Base-by-base conservation (phyloP, 257 asterid genomes). In the Ballota nigra region DNA sequence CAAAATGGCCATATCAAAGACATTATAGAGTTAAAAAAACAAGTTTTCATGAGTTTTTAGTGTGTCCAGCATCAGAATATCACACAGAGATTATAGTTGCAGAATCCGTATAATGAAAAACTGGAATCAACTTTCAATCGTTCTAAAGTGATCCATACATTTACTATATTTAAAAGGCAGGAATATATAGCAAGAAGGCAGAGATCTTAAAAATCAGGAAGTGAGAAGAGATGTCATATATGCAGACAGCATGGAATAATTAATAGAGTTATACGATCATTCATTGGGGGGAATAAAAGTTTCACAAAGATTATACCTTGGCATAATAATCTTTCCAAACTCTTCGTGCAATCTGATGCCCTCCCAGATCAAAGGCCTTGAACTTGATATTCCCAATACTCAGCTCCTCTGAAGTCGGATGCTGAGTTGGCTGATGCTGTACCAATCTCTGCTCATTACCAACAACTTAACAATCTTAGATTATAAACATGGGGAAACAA, bases 321-420 rank as follows among this genome's bases (percentile, higher is more conserved):
- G 98, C 98, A 79, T 92, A 92, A 77, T 92, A 92, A 80, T 92
- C 98, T 75, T 90, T 92, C 97, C 98, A 90, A 71, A 92, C 96
- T 75, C 98, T 84, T 34, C 98, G 96, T 10, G 98, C 98, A 53
- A 90, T 88, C 82, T 92, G 96, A 81, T 92, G 98, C 49, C 98
- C 98, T 60, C 98, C 98, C 87, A 92, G 80, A 73, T 92, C 98
- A 83, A 92, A 92, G 49, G 98, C 97, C 81, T 88, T 92, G 78
- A 92, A 92, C 89, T 92, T 92, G 80, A 81, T 81, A 70, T 70
- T 81, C 70, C 85, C 85, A 66, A 81, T 81, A 66, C 97, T 90
- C 64, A 92, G 88, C 85, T 90, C 98, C 84, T 92, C 98, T 1
- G 98, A 92, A 8, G 98, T 92, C 0, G 98, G 98, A 76, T 90